Conservation (phyloP, 2,329 filamentous ascomycete species). For the Aureobasidium musti region DNA sequence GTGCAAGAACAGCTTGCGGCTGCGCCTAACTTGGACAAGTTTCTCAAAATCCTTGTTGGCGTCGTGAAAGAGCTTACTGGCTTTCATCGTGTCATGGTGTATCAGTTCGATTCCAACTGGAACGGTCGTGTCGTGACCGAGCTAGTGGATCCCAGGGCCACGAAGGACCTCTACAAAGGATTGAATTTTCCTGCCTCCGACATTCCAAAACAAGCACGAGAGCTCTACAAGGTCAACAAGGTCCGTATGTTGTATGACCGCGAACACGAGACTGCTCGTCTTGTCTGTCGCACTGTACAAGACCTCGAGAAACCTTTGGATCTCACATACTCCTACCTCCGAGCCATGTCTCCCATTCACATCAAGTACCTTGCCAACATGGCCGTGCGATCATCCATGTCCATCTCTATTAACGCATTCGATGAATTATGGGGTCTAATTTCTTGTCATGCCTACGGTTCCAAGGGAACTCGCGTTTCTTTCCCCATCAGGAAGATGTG, state of each 20-base stretch:
- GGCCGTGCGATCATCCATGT: conserved; percentile 93
- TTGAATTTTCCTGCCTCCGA: conserved; percentile 86
- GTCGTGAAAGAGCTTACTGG: conserved; percentile 88
- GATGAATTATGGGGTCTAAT: conserved; percentile 85
- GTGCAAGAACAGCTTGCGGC: conserved; percentile 82
- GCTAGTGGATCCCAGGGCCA: conserved; percentile 75
- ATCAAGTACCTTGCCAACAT: conserved; percentile 86
- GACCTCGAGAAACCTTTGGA: conserved; percentile 76
- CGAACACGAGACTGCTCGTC: conserved; percentile 73
- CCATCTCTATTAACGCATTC: conserved; percentile 86
- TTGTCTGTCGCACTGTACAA: conserved; percentile 75
- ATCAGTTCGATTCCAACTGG: conserved; percentile 80
- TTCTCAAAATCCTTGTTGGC: conserved; percentile 79
- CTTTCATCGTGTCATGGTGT: conserved; percentile 91
- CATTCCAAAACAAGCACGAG: conserved; percentile 80
- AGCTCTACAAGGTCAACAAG: conserved; percentile 89
- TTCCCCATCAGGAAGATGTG: conserved; percentile 94
- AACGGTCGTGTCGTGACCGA: conserved; percentile 89
- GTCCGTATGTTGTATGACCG: conserved; percentile 85
- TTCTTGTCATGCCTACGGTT: conserved; percentile 78
- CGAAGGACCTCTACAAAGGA: conserved; percentile 82
- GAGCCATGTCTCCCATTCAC: conserved; percentile 89
- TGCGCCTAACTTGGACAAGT: conserved; percentile 68
- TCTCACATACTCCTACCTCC: conserved; percentile 79
- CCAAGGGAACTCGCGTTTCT: conserved; percentile 80